A percentile compares a stretch with the other conserved stretches of the same genome.
Evolutionary conservation across 1,284 basidiomycete species (phyloP).

Genomic region (Ustilago cynodontis): DNA sequence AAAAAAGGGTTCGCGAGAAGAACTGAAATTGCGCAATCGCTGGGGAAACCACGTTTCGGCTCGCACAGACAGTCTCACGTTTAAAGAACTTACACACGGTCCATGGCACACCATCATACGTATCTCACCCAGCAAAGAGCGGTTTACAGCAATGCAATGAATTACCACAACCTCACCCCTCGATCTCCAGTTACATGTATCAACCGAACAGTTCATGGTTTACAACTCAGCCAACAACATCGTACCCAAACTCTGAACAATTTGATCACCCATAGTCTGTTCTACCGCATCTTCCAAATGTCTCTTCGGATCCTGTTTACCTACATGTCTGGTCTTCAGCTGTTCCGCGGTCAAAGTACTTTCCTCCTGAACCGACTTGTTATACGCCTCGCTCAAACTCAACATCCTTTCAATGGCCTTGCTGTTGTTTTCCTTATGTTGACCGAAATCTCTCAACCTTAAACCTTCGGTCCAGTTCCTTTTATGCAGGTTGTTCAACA

Average conservation of each 20-base stretch:
- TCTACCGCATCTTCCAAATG: constrained; percentile 69
- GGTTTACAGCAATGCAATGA: too few relatives aligned
- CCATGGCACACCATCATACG: too few relatives aligned
- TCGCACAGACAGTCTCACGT: neutral
- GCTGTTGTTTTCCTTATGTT: constrained; percentile 67
- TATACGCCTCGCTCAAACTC: constrained; percentile 66
- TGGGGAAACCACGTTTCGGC: neutral
- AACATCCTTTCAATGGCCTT: constrained; percentile 68
- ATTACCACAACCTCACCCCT: too few relatives aligned
- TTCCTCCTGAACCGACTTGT: constrained; percentile 69
- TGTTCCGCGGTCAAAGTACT: constrained; percentile 63
- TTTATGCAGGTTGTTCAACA: constrained; percentile 70
- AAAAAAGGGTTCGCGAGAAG: constrained; percentile 13
- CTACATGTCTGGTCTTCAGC: constrained; percentile 68
- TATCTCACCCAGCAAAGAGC: too few relatives aligned
- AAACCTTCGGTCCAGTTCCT: constrained; percentile 68
- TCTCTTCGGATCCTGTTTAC: constrained; percentile 69
- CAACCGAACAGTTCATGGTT: too few relatives aligned
- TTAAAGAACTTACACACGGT: too few relatives aligned
- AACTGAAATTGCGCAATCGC: constrained; percentile 7
- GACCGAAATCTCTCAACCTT: constrained; percentile 66
- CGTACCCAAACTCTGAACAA: constrained; percentile 67
- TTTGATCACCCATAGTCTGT: constrained; percentile 68
- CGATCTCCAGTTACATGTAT: too few relatives aligned
- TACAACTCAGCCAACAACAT: constrained; percentile 61